A percentile compares a stretch with the other conserved stretches of the same genome.
Evolutionary conservation across 495 filamentous ascomycete species (phyloP).

Genomic region (Lophiostoma macrostomum): DNA sequence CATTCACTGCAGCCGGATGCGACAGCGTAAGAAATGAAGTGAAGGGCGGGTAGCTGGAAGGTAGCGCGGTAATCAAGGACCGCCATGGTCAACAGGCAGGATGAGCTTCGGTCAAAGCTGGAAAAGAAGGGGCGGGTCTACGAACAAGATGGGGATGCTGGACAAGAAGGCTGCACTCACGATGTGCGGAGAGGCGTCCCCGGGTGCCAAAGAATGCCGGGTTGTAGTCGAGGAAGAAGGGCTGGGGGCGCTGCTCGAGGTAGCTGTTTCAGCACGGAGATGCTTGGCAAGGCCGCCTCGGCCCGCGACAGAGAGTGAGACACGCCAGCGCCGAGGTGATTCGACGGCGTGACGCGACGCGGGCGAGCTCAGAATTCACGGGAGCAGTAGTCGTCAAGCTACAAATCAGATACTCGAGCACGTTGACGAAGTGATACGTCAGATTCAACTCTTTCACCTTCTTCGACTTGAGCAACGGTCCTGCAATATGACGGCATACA

Average conservation of each 20-base stretch:
- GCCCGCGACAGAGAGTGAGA: too few species aligned
- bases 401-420: too few species aligned
- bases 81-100: constrained; percentile 26
- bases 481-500: constrained; percentile 64
- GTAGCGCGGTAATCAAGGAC: constrained; percentile 25
- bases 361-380: too few species aligned
- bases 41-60: constrained; percentile 20
- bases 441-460: not conserved
- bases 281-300: not conserved
- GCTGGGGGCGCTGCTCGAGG: not conserved
- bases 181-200: constrained; percentile 27
- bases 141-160: constrained; percentile 1
- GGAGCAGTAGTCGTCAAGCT: too few species aligned
- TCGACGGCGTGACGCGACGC: too few species aligned
- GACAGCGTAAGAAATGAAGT: constrained; percentile 26
- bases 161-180: constrained; percentile 33
- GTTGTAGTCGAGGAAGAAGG: constrained; percentile 2
- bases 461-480: not conserved
- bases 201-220: constrained; percentile 22
- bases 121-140: constrained; percentile 2
- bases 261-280: not conserved
- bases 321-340: too few species aligned
- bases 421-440: too few species aligned
- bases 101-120: constrained; percentile 13
- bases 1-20: constrained; percentile 25